These are phyloP conservation scores for Solanum raphanifolium DNA, from an alignment of 257 asterid species.

Conservation along the genomic window DNA sequence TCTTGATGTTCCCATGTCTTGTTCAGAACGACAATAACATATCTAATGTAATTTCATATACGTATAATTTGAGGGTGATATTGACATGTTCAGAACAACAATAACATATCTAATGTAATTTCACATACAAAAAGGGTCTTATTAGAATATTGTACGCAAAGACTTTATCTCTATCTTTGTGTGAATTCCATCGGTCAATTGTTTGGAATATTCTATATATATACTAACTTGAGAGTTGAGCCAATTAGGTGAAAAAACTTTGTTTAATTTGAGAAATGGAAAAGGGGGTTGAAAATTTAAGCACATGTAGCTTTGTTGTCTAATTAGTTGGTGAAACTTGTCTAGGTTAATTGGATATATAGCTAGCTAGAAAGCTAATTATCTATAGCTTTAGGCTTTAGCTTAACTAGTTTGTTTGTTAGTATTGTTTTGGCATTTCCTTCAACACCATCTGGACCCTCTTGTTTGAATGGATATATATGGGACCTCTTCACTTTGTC, in stretches of 20 bases:
- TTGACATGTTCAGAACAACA: background rate
- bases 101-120: too few species aligned
- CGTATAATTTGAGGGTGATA: background rate
- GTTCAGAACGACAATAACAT: background rate
- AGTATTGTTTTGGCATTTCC: too few species aligned
- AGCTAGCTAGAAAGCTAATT: background rate
- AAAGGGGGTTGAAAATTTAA: background rate
- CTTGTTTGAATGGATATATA: too few species aligned
- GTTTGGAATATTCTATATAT: background rate
- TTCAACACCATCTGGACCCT: too few species aligned
- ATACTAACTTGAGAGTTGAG: background rate
- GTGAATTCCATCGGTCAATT: background rate
- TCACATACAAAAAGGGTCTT: accelerated
- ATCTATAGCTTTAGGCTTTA: background rate
- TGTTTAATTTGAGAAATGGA: background rate
- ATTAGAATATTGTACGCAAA: too few species aligned
- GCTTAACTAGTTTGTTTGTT: too few species aligned
- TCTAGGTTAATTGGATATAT: background rate
- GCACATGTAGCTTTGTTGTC: background rate
- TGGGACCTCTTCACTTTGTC: too few species aligned
- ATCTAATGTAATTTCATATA: too few species aligned
- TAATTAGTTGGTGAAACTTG: background rate
- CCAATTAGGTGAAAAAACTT: background rate
- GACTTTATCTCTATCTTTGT: background rate
- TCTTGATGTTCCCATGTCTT: background rate